Evolutionary conservation across 129 eudicot species (phyloP).

Genomic region (Helianthus tuberosus): DNA sequence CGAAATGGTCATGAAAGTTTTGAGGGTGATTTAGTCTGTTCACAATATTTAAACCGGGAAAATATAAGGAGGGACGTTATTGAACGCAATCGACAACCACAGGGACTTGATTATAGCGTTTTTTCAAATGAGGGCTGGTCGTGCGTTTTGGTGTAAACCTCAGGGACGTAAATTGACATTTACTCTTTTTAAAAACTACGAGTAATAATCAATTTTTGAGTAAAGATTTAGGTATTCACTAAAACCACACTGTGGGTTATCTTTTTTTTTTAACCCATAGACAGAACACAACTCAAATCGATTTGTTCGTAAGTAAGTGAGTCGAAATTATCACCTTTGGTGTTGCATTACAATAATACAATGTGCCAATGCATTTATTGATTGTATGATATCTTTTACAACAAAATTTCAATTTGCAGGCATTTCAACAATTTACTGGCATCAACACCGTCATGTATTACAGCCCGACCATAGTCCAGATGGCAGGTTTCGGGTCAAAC

Average conservation of each 20-base stretch:
- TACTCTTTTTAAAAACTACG: no score
- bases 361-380: not conserved
- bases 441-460: conserved; percentile 84
- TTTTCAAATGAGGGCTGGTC: no score
- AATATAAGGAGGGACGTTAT: no score
- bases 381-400: not conserved
- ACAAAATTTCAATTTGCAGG: conserved; percentile 29
- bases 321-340: not conserved
- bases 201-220: not conserved
- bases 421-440: conserved; percentile 80
- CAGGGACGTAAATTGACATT: no score
- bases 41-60: no score
- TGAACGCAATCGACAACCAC: no score
- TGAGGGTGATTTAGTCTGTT: no score
- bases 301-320: not conserved
- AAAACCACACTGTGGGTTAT: not conserved
- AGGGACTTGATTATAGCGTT: no score
- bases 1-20: no score
- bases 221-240: not conserved
- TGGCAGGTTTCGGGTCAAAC: conserved; percentile 74
- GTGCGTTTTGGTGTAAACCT: no score
- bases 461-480: conserved; percentile 76
- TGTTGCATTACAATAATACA: not conserved
- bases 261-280: not conserved
- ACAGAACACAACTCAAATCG: not conserved